Base-by-base conservation (phyloP, 768 basidiomycete genomes). In the Russula sp. region DNA sequence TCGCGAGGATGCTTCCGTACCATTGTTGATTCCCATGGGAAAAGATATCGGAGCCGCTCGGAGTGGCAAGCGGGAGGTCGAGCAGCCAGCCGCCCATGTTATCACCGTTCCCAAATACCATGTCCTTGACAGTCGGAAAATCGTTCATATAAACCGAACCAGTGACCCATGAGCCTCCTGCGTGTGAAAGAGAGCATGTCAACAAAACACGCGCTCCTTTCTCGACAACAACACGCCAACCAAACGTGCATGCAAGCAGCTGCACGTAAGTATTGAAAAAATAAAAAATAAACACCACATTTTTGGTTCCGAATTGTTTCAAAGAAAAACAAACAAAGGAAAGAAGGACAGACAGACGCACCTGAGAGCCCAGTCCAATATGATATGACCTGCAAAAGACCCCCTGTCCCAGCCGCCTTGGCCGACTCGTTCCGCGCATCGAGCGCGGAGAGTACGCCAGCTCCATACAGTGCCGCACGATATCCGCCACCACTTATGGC, bases 401-500 rank as follows among this genome's bases (percentile, higher is more conserved):
- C 87, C 2, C 87, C 87, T 0, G 85, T 84, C 7, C 86, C 86
- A 2, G 74, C 76, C 1, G 74, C 70, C 66, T 82, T 83, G 32
- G 85, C 76, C 16, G 83, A 78, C 2, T 71, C 70, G 59, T 88
- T 88, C 42, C 85, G 75, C 29, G 80, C 79, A 73, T 90, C 87
- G 49, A 88, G 71, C 1, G 77, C 84, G 14, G 74, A 77, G 20
- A 86, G 67, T 55, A 81, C 78, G 9, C 78, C 86, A 0, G 85
- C 88, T 22, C 81, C 85, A 59, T 79, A 87, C 61, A 82, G 80
- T 0, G 86, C 86, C 0, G 87, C 81, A 42, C 90, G 77, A 43
- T 85, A 79, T 0, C 88, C 88, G 14, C 86, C 86, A 2, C 90
- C 90, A 25, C 85, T 84, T 10, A 88, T 73, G 1, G 87, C 87